These are phyloP conservation scores for apple (Malus domestica) DNA, from an alignment of 306 rosid genomes.

Conservation along the genomic window ASM211411v1 NC_041799.1:5940001-5940500, in stretches of 20 bases:
- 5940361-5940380: not conserved
- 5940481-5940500: not conserved
- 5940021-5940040: not conserved
- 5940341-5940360: not conserved
- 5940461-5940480: not conserved
- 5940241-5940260: not conserved
- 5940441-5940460: not conserved
- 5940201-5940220: not conserved
- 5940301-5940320: not conserved
- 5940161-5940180: not conserved
- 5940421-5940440: not conserved
- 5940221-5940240: not conserved
- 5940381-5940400: not conserved
- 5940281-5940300: not conserved
- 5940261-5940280: not conserved
- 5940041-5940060: not conserved
- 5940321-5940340: not conserved
- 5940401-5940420: not conserved
- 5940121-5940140: not conserved
- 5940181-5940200: slow-evolving; percentile 1
- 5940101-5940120: not conserved
- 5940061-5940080: not conserved
- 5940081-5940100: not conserved
- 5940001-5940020: not conserved
- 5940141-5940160: not conserved